Evolutionary conservation across 1,284 basidiomycete species (phyloP), one percentile per base, ranked within the genome.

Genomic region (Melampsora larici-populina): DNA sequence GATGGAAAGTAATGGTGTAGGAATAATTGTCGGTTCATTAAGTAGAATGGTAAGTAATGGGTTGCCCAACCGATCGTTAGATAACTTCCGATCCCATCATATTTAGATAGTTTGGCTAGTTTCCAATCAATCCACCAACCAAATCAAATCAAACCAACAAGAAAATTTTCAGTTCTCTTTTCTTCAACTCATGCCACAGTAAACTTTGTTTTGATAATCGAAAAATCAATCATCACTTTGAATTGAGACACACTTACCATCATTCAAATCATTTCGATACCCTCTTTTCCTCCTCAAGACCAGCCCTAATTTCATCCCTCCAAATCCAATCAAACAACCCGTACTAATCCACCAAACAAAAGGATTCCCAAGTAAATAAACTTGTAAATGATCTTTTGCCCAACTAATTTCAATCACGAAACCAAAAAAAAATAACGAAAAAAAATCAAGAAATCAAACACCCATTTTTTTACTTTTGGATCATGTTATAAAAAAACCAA

Each of bases 1-100:
- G 96, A 93, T 0, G 95, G 95, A 84, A 97, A 91, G 84, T 98
- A 97, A 85, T 98, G 95, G 83, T 98, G 95, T 36, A 98, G 84
- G 88, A 98, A 98, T 64, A 98, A 89, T 83, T 99, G 96, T 31
- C 96, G 92, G 69, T 89, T 86, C 96, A 98, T 98, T 80, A 97
- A 86, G 88, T 90, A 97, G 88, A 99, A 99, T 13, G 96, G 96
- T 82, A 93, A 87, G 85, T 96, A 98, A 86, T 98, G 96, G 63
- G 97, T 82, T n/a, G 86, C 87, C 93, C 95, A 98, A 70, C 92
- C 94, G n/a, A 92, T 84, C 84, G 93, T 90, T 72, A 98, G 88
- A 88, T 98, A 97, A 0, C 91, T 91, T 79, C 92, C 94, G 0
- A 95, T 87, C 58, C 89, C 86, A 85, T 98, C 94, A 85, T 99